Evolutionary conservation across 768 basidiomycete species (phyloP).

Genomic region (Suillus subluteus): DNA sequence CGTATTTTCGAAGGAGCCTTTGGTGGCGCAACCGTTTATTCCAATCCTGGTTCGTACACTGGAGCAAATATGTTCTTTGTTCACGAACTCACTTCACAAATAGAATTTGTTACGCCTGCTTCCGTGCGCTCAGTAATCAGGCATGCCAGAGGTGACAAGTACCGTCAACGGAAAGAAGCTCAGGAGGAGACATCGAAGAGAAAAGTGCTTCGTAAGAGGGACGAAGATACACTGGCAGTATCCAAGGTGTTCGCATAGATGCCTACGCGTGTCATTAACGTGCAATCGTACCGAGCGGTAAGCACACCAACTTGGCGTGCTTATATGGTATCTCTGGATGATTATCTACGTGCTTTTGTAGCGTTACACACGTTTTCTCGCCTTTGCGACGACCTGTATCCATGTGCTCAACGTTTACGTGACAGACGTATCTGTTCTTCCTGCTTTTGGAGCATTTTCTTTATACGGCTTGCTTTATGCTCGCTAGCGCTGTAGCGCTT

Average conservation of each 20-base stretch:
- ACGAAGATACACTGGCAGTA: conserved; percentile 82
- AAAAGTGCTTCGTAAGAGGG: conserved; percentile 62
- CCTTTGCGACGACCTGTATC: background rate
- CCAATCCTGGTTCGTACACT: conserved; percentile 78
- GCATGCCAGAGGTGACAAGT: conserved; percentile 78
- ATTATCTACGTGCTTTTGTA: conserved; percentile 10
- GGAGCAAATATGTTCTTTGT: conserved; percentile 5
- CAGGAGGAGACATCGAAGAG: conserved; percentile 67
- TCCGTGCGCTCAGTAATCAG: conserved; percentile 72
- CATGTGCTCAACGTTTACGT: background rate
- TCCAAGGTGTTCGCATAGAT: conserved; percentile 84
- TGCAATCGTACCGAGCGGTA: background rate
- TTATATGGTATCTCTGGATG: conserved; percentile 7
- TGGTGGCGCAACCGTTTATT: conserved; percentile 91
- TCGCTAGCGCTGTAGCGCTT: conserved; percentile 12
- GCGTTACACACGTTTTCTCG: conserved; percentile 5
- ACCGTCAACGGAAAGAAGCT: conserved; percentile 79
- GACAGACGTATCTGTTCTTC: background rate
- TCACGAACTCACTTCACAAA: conserved; percentile 9
- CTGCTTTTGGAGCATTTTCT: conserved; percentile 3
- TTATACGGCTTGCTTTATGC: background rate
- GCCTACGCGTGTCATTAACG: background rate
- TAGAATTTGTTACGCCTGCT: conserved; percentile 93
- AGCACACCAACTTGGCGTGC: conserved; percentile 10
- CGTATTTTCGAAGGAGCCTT: conserved; percentile 98